Base-by-base conservation (phyloP, 2,329 filamentous ascomycete species). In the Penicillium verrucosum region DNA sequence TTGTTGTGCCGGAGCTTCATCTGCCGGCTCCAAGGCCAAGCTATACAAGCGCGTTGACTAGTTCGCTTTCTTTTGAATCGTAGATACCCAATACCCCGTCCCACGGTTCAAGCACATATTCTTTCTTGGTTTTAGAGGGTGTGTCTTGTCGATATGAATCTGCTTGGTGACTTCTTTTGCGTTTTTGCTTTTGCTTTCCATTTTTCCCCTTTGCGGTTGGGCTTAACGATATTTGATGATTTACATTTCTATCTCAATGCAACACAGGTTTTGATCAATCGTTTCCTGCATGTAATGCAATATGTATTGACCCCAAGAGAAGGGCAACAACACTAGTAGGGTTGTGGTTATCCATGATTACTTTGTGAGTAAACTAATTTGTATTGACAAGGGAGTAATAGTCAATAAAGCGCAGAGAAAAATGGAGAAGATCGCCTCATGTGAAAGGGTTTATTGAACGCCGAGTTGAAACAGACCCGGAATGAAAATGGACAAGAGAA, bases 41-140 rank as follows among this genome's bases (percentile, higher is more conserved):
- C 60, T 73, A 10, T 73, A 71, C 37, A 69, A 67, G 56, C 58
- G 66, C 25, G 29, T 68, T 55, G 67, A 69, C 9, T 70, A 61
- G 36, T 34, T 36, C 18, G 12, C 36, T 41, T 52, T 45, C 21
- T 29, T 45, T 46, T 21, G 14, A 53, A 32, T 21, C 18, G 21
- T 46, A 46, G 36, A 56, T 56, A 56, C 54, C 41, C 54, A 5
- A 46, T 42, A 51, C 48, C 32, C 23, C 23, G 14, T 36, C 25
- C 25, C 23, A 23, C 21, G 14, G 27, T 16, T 25, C 38, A 51
- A 34, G 14, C 30, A 23, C 16, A 18, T 27, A 36, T 34, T 8
- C n/a, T 44, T 34, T 5, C n/a, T 44, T 54, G 1, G 30, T 12
- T 42, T 27, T 18, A n/a, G 11, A 29, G 8, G n/a, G 11, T 34